A percentile compares a stretch with the other conserved stretches of the same genome.
Evolutionary conservation across 192 early-diverging fungal genomes (phyloP).

Genomic region (Linnemannia exigua): DNA sequence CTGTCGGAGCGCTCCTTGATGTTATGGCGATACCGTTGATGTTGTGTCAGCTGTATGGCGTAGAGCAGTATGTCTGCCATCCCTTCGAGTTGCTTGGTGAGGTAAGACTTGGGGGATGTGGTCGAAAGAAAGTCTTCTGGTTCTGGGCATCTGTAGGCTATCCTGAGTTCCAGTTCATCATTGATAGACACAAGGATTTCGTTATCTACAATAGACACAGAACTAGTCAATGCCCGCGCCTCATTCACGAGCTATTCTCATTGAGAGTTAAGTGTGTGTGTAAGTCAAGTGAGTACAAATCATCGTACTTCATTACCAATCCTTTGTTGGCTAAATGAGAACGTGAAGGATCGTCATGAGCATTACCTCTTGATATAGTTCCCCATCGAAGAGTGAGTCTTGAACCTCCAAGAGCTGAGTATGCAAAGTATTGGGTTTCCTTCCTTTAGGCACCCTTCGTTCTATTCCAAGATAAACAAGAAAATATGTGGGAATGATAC

Average conservation of each 20-base stretch:
- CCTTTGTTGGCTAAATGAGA: background rate
- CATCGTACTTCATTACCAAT: too few relatives aligned
- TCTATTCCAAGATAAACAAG: background rate
- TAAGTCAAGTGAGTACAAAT: background rate
- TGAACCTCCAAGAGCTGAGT: constrained; percentile 59
- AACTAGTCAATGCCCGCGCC: constrained; percentile 40
- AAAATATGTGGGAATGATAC: background rate
- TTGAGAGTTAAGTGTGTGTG: background rate
- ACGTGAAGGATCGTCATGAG: background rate
- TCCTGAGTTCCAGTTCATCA: constrained; percentile 55
- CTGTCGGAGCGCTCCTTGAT: constrained; percentile 49
- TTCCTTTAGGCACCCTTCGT: background rate
- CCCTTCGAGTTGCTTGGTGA: constrained; percentile 12
- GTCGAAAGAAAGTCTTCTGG: background rate
- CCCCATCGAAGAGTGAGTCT: constrained; percentile 62
- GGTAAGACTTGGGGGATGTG: background rate
- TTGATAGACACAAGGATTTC: constrained; percentile 48
- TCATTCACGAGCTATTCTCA: constrained; percentile 33
- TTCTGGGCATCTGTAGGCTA: constrained; percentile 29
- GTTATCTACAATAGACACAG: constrained; percentile 48
- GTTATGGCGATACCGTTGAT: constrained; percentile 39
- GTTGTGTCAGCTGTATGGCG: constrained; percentile 45
- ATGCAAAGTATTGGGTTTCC: constrained; percentile 18
- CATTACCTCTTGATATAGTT: constrained; percentile 61
- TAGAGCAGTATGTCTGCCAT: constrained; percentile 33